Base-by-base conservation (phyloP, 139 green algal genomes). In the Chlamydomonas urium region DNA sequence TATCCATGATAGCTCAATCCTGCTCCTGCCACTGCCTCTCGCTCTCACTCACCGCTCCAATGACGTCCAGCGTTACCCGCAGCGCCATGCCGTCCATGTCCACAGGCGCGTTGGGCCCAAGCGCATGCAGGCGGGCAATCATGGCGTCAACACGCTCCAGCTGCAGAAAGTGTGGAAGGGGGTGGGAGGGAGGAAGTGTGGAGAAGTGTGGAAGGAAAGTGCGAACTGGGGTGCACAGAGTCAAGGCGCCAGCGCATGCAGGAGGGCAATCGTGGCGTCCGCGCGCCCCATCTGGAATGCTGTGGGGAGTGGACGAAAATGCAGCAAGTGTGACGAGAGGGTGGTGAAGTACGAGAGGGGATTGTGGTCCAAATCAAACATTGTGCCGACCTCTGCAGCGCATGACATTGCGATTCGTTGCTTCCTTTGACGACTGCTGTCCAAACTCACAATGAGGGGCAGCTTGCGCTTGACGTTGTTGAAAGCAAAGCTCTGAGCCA, bases 381-480 rank as follows among this genome's bases (percentile, higher is more conserved):
- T n/a, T n/a, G n/a, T n/a, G n/a, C n/a, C n/a, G n/a, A n/a, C n/a
- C n/a, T n/a, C n/a, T n/a, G n/a, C n/a, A n/a, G n/a, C n/a, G n/a
- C n/a, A n/a, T n/a, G n/a, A n/a, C n/a, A n/a, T n/a, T n/a, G n/a
- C n/a, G 42, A 53, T 10, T 10, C 17, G 14, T n/a, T 53, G 42
- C 42, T n/a, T n/a, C 42, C 42, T 53, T 53, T 53, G 42, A 53
- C 14, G 14, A 53, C 42, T 17, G 42, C 42, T 17, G 17, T 17
- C 17, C 14, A 53, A 8, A 75, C 68, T 19, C 62, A 75, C 47
- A 75, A 47, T 24, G 62, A 65, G 19, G 4, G 78, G 72, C 33
- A 79, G 87, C 75, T 88, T 88, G 36, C 78, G 81, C 24, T 62
- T 62, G 50, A 88, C 86, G 71, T 88, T 86, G 38, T 79, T 38